These are phyloP conservation scores for Pyrenula aspistea DNA, from an alignment of 495 filamentous ascomycete genomes.

Conservation along the genomic window DNA sequence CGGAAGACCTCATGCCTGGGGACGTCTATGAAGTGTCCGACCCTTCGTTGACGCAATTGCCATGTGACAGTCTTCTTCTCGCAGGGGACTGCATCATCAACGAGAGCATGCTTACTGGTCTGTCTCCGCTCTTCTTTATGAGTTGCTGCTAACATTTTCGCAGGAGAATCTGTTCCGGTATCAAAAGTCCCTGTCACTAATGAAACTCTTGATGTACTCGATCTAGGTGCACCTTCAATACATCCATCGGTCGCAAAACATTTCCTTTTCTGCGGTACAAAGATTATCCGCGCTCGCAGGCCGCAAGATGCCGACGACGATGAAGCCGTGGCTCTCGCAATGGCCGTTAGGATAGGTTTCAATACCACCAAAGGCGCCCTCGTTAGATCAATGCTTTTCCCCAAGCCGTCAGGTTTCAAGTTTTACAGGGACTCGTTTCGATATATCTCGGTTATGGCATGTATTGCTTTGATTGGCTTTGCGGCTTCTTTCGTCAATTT, in stretches of 20 bases:
- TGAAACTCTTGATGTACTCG: constrained; percentile 58
- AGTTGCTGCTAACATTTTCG: constrained; percentile 13
- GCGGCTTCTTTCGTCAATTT: constrained; percentile 89
- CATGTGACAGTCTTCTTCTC: constrained; percentile 83
- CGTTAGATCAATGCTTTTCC: constrained; percentile 97
- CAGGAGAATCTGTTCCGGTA: constrained; percentile 91
- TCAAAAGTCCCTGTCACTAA: constrained; percentile 84
- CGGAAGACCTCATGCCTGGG: constrained; percentile 82
- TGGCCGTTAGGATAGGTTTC: constrained; percentile 89
- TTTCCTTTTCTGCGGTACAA: constrained; percentile 90
- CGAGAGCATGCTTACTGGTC: constrained; percentile 96
- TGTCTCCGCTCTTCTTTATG: no score
- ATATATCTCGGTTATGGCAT: constrained; percentile 94
- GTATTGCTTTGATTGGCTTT: constrained; percentile 82
- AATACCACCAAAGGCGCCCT: constrained; percentile 94
- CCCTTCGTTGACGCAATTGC: constrained; percentile 84
- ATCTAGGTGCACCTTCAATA: constrained; percentile 67
- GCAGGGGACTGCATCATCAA: constrained; percentile 98
- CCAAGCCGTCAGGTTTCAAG: constrained; percentile 94
- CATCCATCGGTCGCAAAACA: constrained; percentile 70
- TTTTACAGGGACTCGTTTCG: constrained; percentile 97
- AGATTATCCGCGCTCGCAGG: constrained; percentile 79
- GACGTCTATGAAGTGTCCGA: constrained; percentile 98
- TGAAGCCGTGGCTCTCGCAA: constrained; percentile 82
- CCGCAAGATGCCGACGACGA: constrained; percentile 78